Base-by-base conservation (phyloP, 108 stramenopile species). In the Seminavis robusta region DNA sequence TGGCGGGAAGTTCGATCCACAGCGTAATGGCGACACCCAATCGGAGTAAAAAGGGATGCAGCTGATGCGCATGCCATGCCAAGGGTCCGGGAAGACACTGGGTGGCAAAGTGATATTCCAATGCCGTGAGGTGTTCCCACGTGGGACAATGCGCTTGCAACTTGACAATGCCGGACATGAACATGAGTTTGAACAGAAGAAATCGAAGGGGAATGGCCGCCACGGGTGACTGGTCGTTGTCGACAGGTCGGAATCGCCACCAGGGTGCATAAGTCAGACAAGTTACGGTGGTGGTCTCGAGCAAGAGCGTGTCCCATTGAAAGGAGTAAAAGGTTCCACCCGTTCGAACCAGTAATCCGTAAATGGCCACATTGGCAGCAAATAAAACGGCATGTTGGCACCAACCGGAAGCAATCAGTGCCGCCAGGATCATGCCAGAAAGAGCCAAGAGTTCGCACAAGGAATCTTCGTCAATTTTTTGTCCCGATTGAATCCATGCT, bases 241-340 rank as follows among this genome's bases (percentile, higher is more conserved):
- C n/a, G n/a, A n/a, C 23, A 57, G 59, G n/a, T n/a, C n/a, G n/a
- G n/a, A n/a, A n/a, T n/a, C n/a, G n/a, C n/a, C n/a, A n/a, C 68
- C 71, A 72, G n/a, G 65, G 77, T 19, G 56, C 81, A 60, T 59
- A 75, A 26, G 63, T 73, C 20, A 82, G 26, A 16, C 71, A 53
- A 17, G 71, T 52, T 1, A 82, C 40, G 20, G 64, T 67, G 9
- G 77, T 77, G n/a, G 63, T 49, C 57, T 92, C 91, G 0, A 81
- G 16, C 9, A 92, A 66, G 15, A 92, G 47, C 8, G 66, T 74
- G 39, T 92, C 91, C 91, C 91, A 92, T 74, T 92, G 91, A 67
- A 88, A 92, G 16, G 56, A 52, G 36, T 84, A 83, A 46, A 88
- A 86, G 0, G 53, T 41, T 1, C 69, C 67, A n/a, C 77, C 74